A percentile compares a stretch with the other conserved stretches of the same genome.
Conservation (phyloP, 2,329 filamentous ascomycete species). For the Fusarium xyrophilum region DNA sequence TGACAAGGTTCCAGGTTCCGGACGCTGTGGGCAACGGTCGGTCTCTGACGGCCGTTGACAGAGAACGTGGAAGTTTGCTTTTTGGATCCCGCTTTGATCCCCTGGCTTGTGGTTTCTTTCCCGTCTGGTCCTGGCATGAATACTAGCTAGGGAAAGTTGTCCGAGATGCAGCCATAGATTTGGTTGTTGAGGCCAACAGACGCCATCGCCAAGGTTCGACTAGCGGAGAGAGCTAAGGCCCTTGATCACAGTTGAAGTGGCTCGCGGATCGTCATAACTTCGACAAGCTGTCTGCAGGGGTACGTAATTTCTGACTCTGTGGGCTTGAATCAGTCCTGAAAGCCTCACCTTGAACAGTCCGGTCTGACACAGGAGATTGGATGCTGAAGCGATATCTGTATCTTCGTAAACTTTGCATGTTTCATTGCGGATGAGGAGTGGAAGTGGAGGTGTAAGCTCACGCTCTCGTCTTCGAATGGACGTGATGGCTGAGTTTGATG, state of each 20-base stretch:
- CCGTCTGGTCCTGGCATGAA: constrained; percentile 1
- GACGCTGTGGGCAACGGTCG: constrained; percentile 28
- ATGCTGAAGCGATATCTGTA: neutral
- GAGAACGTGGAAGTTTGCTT: constrained; percentile 16
- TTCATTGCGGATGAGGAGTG: neutral
- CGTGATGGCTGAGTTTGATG: constrained; percentile 7
- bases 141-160: constrained; percentile 35
- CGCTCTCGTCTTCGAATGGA: neutral
- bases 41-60: constrained; percentile 34
- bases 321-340: constrained; percentile 15
- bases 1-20: constrained; percentile 22
- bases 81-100: constrained; percentile 25
- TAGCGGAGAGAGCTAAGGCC: constrained; percentile 28
- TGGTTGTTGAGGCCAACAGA: constrained; percentile 26
- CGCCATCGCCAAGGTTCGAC: constrained; percentile 31
- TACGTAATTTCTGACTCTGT: constrained; percentile 22
- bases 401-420: neutral
- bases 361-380: too few species aligned
- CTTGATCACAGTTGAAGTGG: constrained; percentile 34
- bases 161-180: constrained; percentile 34
- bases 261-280: constrained; percentile 34
- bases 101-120: constrained; percentile 8
- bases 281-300: constrained; percentile 23
- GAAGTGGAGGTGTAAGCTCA: neutral
- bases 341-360: neutral